Conservation (phyloP, 2,329 filamentous ascomycete species). For the Diaporthe helianthi region DNA sequence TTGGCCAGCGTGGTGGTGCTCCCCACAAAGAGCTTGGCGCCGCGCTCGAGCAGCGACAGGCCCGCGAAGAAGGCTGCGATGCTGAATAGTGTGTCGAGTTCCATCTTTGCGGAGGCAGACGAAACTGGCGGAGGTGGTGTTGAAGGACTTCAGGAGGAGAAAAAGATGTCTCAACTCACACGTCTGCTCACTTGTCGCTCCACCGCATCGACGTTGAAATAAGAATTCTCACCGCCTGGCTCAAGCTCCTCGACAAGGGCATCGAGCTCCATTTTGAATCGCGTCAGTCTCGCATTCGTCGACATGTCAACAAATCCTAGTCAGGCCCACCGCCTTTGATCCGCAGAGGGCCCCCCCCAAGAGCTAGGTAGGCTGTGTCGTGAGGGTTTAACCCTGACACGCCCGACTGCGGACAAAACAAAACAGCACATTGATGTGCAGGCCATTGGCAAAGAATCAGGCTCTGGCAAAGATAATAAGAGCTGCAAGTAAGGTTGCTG, state of each 20-base stretch:
- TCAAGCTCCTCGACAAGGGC: constrained; percentile 22
- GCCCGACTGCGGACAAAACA: neutral
- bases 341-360: constrained; percentile 3
- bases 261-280: constrained; percentile 23
- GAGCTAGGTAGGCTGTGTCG: neutral
- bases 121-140: neutral
- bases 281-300: constrained; percentile 29
- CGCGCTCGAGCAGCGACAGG: constrained; percentile 58
- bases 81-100: constrained; percentile 44
- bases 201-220: constrained; percentile 9
- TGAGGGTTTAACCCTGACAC: constrained; percentile 11
- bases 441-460: no score
- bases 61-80: constrained; percentile 50
- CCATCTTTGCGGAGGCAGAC: constrained; percentile 17
- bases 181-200: neutral
- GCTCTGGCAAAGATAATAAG: neutral
- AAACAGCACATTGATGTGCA: neutral
- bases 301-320: constrained; percentile 17
- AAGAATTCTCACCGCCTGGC: constrained; percentile 30
- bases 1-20: constrained; percentile 56
- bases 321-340: constrained; percentile 23
- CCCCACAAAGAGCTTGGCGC: constrained; percentile 60
- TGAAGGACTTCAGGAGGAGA: neutral
- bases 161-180: neutral
- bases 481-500: neutral